Evolutionary conservation across 495 filamentous ascomycete genomes (phyloP), one percentile per base, ranked within the genome.

Genomic region (Staphylotrichum longicolle): DNA sequence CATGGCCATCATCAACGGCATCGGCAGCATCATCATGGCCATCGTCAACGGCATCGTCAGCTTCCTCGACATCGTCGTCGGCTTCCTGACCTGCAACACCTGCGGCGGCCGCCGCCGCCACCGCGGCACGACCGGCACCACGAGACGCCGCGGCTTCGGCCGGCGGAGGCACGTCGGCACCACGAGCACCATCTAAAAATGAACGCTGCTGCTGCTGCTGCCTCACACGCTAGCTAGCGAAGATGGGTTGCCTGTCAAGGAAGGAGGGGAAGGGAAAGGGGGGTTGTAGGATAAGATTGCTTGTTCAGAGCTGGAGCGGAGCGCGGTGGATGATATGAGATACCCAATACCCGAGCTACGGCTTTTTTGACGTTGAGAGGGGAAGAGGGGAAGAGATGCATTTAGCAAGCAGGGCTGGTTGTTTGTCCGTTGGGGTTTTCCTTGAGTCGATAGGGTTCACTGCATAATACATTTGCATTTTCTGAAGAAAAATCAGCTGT

Each of bases 11-110:
- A 91, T 87, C 55, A 80, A 82, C 66, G 82, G 90, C 77, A 81
- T 90, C 60, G 84, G 82, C 63, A 85, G 85, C 64, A 91, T 98
- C 79, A 87, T 97, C 81, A 85, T 83, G 74, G 93, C 84, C 70
- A 83, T 95, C 69, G 69, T 91, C 68, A 74, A 86, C 66, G 93
- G 83, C 71, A 80, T 94, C 72, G 68, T 91, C 67, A 73, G 83
- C 62, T 78, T 96, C 77, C 82, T 96, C 80, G 86, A 87, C 75
- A 89, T 90, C 77, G 81, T 96, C 76, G 88, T 97, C 78, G 84
- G 83, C 61, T 96, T 87, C 80, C 75, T 97, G 57, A 96, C 92
- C 47, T 97, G 92, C 79, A 85, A 90, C 52, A 70, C 67, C 60
- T 78, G 74, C 64, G 72, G 76, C 44, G 65, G 74, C 15, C 64